Conservation (phyloP, 2,329 filamentous ascomycete genomes). For the Tolypocladium ovalisporum region DNA sequence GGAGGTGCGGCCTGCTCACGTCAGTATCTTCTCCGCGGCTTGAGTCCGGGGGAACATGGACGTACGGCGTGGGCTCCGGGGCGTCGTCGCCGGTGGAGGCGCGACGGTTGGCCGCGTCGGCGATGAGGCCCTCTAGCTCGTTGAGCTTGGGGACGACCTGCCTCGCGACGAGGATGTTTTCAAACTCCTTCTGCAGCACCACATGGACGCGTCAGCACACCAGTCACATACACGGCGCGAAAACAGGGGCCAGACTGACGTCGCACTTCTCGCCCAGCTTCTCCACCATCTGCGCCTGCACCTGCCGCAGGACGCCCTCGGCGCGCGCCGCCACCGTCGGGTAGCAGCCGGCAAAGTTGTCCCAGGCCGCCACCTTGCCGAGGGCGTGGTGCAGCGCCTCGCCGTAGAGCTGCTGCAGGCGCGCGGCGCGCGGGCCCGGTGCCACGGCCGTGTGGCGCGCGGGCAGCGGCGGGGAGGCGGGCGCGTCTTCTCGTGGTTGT, state of each 20-base stretch:
- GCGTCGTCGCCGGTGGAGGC: slow-evolving; percentile 9
- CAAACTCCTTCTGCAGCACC: slow-evolving; percentile 39
- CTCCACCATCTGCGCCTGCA: slow-evolving; percentile 48
- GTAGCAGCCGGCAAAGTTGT: slow-evolving; percentile 50
- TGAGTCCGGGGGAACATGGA: slow-evolving; percentile 1
- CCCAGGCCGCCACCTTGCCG: slow-evolving; percentile 39
- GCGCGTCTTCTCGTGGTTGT: slow-evolving; percentile 2
- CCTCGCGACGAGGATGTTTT: slow-evolving; percentile 37
- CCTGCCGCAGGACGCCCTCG: slow-evolving; percentile 37
- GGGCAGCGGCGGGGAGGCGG: slow-evolving; percentile 27
- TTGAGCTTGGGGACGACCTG: slow-evolving; percentile 47
- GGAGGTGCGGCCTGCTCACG: slow-evolving; percentile 37
- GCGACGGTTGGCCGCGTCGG: slow-evolving; percentile 30
- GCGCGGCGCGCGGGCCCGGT: slow-evolving; percentile 46
- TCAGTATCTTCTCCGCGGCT: background rate
- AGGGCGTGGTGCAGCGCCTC: slow-evolving; percentile 43
- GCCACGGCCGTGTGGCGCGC: slow-evolving; percentile 25
- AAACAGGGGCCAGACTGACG: slow-evolving; percentile 15
- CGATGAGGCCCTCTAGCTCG: slow-evolving; percentile 44
- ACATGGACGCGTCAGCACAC: background rate
- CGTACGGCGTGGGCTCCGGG: slow-evolving; percentile 34
- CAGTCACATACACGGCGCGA: background rate
- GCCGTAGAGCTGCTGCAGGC: slow-evolving; percentile 43
- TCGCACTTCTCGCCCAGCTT: slow-evolving; percentile 42
- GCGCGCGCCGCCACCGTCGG: slow-evolving; percentile 44